These are phyloP conservation scores for Raffaelea arxii DNA, from an alignment of 2,329 filamentous ascomycete genomes.

Conservation along the genomic window DNA sequence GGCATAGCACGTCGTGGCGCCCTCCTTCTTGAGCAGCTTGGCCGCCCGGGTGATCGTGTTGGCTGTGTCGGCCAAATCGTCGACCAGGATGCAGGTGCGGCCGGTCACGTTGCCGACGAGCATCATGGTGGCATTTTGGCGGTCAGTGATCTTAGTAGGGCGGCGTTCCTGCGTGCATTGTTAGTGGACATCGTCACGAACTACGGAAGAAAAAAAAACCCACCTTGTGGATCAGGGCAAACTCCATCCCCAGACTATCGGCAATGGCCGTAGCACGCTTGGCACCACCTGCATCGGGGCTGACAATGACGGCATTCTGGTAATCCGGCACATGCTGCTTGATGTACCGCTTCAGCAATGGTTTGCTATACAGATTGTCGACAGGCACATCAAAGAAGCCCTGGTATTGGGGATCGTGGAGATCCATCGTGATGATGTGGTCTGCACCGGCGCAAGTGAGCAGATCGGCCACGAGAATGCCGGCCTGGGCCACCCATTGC, in stretches of 20 bases:
- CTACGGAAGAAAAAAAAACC: no score
- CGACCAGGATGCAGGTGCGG: constrained; percentile 75
- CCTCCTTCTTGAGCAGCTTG: constrained; percentile 93
- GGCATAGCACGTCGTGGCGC: constrained; percentile 83
- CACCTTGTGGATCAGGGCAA: constrained; percentile 98
- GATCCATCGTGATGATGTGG: constrained; percentile 95
- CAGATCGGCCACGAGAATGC: constrained; percentile 87
- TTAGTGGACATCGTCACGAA: no score
- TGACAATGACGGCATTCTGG: constrained; percentile 83
- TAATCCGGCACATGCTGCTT: constrained; percentile 77
- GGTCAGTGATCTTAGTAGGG: constrained; percentile 63
- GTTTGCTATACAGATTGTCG: constrained; percentile 88
- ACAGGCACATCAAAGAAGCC: constrained; percentile 98
- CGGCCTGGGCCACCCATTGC: constrained; percentile 97
- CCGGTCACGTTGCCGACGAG: constrained; percentile 65
- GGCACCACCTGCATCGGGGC: constrained; percentile 89
- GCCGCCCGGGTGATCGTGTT: constrained; percentile 96
- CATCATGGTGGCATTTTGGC: constrained; percentile 76
- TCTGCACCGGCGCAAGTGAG: constrained; percentile 93
- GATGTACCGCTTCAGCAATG: constrained; percentile 60
- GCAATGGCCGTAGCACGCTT: constrained; percentile 95
- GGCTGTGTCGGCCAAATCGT: constrained; percentile 90
- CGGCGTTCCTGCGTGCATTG: constrained; percentile 28
- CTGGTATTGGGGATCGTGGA: constrained; percentile 89
- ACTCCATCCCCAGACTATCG: constrained; percentile 85